These are phyloP conservation scores for Phytopythium chamaehyphon DNA, from an alignment of 352 stramenopile species.

Conservation along the genomic window DNA sequence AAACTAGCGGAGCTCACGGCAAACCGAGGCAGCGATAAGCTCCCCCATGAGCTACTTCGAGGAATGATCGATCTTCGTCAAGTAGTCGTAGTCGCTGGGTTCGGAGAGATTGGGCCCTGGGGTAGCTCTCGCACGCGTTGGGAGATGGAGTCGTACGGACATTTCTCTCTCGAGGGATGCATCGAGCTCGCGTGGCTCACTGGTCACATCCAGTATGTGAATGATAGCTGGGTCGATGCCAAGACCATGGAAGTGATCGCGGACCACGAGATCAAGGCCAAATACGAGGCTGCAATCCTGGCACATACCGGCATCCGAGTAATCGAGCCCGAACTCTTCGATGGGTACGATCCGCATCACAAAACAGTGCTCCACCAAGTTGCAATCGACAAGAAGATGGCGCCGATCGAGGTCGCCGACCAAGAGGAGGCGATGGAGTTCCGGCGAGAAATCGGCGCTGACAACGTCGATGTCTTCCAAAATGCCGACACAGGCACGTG, in stretches of 20 bases:
- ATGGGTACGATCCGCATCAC: conserved; percentile 86
- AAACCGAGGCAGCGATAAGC: conserved; percentile 10
- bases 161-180: conserved; percentile 87
- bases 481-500: conserved; percentile 47
- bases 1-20: conserved; percentile 13
- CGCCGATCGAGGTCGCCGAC: conserved; percentile 82
- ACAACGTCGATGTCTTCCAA: conserved; percentile 83
- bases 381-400: conserved; percentile 87
- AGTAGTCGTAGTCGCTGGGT: conserved; percentile 79
- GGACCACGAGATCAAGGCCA: conserved; percentile 73
- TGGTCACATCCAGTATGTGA: conserved; percentile 76
- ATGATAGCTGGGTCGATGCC: conserved; percentile 81
- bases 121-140: conserved; percentile 82
- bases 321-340: conserved; percentile 82
- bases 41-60: conserved; percentile 40
- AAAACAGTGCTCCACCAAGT: conserved; percentile 86
- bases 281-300: conserved; percentile 80
- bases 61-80: conserved; percentile 83
- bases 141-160: conserved; percentile 89
- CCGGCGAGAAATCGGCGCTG: conserved; percentile 68
- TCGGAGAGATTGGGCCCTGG: conserved; percentile 84
- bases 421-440: conserved; percentile 80
- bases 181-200: conserved; percentile 87
- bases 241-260: conserved; percentile 76
- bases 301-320: conserved; percentile 80